These are phyloP conservation scores for Telfairia occidentalis DNA, from an alignment of 331 rosid genomes.

Conservation along the genomic window DNA sequence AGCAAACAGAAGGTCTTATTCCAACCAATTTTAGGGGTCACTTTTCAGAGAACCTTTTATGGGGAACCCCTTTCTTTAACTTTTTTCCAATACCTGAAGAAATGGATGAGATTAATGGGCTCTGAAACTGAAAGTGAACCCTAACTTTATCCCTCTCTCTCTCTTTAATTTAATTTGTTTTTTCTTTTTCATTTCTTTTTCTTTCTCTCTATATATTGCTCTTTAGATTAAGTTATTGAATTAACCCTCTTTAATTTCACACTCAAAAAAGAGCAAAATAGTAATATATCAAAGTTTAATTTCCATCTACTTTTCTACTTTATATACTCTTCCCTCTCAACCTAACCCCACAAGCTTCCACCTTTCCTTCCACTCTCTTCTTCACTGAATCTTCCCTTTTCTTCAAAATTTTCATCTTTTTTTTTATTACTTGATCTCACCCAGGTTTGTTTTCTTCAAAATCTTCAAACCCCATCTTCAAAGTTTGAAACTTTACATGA, in stretches of 20 bases:
- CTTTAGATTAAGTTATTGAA: background rate
- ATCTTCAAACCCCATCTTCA: slow-evolving; percentile 1
- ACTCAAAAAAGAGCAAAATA: background rate
- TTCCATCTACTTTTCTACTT: background rate
- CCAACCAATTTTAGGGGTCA: background rate
- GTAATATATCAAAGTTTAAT: background rate
- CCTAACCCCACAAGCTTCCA: background rate
- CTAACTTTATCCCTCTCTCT: background rate
- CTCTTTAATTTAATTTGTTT: background rate
- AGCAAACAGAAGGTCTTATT: background rate
- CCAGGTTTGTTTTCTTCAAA: slow-evolving; percentile 1
- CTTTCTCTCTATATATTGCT: background rate
- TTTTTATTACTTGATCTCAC: background rate
- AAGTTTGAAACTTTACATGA: background rate
- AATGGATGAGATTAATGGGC: background rate
- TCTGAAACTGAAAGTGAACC: slow-evolving; percentile 8
- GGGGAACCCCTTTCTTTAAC: background rate
- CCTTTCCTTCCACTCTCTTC: background rate
- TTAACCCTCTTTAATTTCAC: slow-evolving; percentile 1
- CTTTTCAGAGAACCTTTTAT: background rate
- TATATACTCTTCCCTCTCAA: background rate
- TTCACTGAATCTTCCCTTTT: background rate
- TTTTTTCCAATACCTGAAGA: slow-evolving; percentile 4
- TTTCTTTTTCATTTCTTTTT: background rate
- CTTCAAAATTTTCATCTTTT: background rate